Conservation (phyloP, 1,284 basidiomycete genomes). For the Agaricales sp. region DNA sequence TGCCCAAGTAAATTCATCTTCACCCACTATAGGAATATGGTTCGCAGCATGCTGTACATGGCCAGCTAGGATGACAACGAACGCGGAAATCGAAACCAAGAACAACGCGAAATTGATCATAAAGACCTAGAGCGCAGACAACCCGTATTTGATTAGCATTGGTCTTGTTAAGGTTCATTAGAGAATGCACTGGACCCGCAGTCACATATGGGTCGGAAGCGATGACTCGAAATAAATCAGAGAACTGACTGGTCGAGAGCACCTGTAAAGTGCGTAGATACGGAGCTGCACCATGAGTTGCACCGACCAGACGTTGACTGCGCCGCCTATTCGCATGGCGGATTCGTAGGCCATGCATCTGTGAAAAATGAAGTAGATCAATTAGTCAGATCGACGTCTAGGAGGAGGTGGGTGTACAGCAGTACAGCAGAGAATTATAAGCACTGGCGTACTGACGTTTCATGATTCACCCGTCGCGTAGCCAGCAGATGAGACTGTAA, state of each 20-base stretch:
- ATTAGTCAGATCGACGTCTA: too few species aligned
- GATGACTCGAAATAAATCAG: neutral
- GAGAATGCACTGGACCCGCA: neutral
- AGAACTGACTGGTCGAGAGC: neutral
- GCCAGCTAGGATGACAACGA: neutral
- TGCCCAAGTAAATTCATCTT: neutral
- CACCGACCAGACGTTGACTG: neutral
- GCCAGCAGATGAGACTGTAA: too few species aligned
- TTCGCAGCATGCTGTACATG: neutral
- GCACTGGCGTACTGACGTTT: too few species aligned
- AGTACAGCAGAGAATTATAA: too few species aligned
- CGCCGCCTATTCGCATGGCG: neutral
- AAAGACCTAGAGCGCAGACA: too few species aligned
- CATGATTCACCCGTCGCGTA: too few species aligned
- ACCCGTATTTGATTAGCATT: too few species aligned
- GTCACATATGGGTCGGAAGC: neutral
- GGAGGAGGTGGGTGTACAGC: too few species aligned
- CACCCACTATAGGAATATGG: neutral
- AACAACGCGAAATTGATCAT: neutral
- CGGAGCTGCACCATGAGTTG: neutral
- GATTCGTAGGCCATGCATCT: too few species aligned
- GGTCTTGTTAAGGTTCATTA: too few species aligned
- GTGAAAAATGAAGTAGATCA: too few species aligned
- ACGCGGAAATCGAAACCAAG: neutral
- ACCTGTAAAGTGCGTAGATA: neutral